Percentiles rank a stretch among this genome's conserved stretches.
These are phyloP conservation scores for Peronospora farinosa DNA, from an alignment of 352 stramenopile species.

Conservation along the genomic window DNA sequence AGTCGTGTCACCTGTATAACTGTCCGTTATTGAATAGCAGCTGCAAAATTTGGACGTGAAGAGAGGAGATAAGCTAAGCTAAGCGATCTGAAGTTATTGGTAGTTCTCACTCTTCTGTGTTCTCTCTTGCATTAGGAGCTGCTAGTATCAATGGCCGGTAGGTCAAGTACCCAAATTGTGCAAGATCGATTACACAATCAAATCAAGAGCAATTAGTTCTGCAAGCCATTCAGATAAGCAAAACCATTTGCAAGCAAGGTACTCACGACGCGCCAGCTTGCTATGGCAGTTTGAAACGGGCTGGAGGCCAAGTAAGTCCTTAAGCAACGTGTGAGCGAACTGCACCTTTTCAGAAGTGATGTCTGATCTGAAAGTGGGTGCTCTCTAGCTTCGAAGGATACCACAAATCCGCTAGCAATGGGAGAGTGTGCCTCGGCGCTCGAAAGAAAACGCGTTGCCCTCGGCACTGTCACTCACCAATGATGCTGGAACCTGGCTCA, in stretches of 20 bases:
- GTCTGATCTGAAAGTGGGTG: conserved; percentile 6
- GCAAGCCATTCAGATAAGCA: conserved; percentile 13
- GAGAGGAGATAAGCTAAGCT: background rate
- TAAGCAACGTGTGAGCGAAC: conserved; percentile 26
- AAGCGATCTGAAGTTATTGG: background rate
- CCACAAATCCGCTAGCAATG: conserved; percentile 13
- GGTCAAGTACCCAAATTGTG: conserved; percentile 24
- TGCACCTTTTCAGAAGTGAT: conserved; percentile 12
- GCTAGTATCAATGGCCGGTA: conserved; percentile 1
- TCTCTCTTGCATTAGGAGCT: conserved; percentile 4
- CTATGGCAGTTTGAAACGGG: conserved; percentile 12
- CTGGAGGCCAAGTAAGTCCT: conserved; percentile 17
- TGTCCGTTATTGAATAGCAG: conserved; percentile 19
- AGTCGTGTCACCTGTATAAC: conserved; percentile 24
- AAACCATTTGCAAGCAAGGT: conserved; percentile 17
- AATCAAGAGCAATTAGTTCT: conserved; percentile 34
- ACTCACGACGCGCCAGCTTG: conserved; percentile 8
- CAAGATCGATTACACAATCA: conserved; percentile 23
- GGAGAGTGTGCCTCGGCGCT: conserved; percentile 28
- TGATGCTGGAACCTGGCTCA: conserved; percentile 31
- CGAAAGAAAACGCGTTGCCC: conserved; percentile 10
- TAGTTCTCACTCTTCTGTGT: conserved; percentile 8
- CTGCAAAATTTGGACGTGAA: conserved; percentile 21
- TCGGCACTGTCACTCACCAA: conserved; percentile 21
- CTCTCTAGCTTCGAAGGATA: conserved; percentile 29